Base-by-base conservation (phyloP, 2,329 filamentous ascomycete genomes). In the Exophiala sideris region DNA sequence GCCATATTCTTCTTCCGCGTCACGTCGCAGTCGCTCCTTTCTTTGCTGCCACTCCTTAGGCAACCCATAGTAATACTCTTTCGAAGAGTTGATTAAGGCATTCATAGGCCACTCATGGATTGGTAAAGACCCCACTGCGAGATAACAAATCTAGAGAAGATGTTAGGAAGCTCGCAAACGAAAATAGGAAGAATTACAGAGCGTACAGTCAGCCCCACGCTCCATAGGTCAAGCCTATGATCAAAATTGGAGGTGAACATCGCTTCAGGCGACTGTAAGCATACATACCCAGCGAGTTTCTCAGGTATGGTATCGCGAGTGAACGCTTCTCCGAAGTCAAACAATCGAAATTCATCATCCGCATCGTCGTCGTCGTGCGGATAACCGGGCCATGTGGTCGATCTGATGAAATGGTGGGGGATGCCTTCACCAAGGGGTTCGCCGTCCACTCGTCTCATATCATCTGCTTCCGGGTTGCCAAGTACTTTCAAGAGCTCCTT, bases 311-410 rank as follows among this genome's bases (percentile, higher is more conserved):
- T 48, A 34, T 18, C 55, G 58, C 54, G 29, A 40, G 18, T 33
- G 38, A 57, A 57, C 45, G 54, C 50, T 39, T 54, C 50, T 46
- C 64, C 62, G 36, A 65, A 62, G 56, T 66, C 65, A 46, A 67
- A 58, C 41, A 67, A 32, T 10, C 64, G 54, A 51, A 66, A 41
- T 49, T 66, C 55, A 50, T 67, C 65, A 29, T 64, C 61, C 33
- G 63, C 59, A 34, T 67, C 61, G 18, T 64, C 62, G 29, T 55
- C 52, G 33, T 51, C 51, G 21, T 35, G 16, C 44, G 54, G 47
- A 61, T 64, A 64, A 12, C 52, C 40, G 14, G 39, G 41, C 60
- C 63, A 64, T 11, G 20, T 33, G 36, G 56, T 59, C 49, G 54
- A 60, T n/a, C 63, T 60, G n/a, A 66, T 48, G n/a, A 67, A 42